phyloP scores from a whole-genome alignment of 352 stramenopile species.

The Globisporangium parvum region DNA sequence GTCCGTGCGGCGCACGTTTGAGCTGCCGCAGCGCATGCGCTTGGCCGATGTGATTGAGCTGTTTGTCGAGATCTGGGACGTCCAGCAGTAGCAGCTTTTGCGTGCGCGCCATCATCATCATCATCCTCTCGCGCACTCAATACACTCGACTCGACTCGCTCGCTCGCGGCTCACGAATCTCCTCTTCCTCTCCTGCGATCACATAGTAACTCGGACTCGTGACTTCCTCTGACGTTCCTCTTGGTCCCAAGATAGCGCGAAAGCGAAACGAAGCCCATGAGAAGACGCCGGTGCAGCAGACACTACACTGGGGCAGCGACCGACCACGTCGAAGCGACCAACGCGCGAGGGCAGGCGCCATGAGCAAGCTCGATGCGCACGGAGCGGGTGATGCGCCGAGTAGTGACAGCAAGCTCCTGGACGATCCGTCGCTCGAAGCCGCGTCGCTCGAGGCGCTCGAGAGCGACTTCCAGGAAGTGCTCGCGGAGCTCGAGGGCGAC shows the following conservation, averaged over 20 bases:
- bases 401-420: conserved; percentile 39
- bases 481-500: conserved; percentile 89
- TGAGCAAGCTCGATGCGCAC: conserved; percentile 16
- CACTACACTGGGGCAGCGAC: not conserved
- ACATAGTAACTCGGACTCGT: too few relatives aligned
- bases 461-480: conserved; percentile 91
- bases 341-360: conserved; percentile 3
- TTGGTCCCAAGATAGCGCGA: too few relatives aligned
- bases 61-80: conserved; percentile 87
- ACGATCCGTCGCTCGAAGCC: conserved; percentile 42
- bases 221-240: too few relatives aligned
- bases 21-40: conserved; percentile 81
- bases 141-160: too few relatives aligned
- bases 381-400: not conserved
- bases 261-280: too few relatives aligned
- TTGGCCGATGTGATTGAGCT: conserved; percentile 81
- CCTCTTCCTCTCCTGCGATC: not conserved
- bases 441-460: conserved; percentile 85
- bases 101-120: not conserved
- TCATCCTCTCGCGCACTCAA: not conserved
- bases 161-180: not conserved
- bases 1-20: conserved; percentile 82
- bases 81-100: conserved; percentile 49
- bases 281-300: too few relatives aligned
- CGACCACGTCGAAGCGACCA: not conserved